phyloP scores from a whole-genome alignment of 768 basidiomycete genomes.

The Leccinum barrowsii region DNA sequence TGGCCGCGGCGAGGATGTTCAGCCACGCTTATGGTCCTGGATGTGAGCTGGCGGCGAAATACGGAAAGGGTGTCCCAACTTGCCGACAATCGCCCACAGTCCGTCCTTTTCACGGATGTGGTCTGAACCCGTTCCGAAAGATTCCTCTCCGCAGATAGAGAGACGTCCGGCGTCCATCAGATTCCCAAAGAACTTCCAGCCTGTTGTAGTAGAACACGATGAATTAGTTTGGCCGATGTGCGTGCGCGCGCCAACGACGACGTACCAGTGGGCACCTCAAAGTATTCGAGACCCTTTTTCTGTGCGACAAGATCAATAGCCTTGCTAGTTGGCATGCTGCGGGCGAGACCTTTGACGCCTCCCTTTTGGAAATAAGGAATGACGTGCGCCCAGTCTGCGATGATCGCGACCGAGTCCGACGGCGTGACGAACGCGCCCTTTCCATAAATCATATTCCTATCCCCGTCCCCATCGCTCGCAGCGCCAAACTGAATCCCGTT shows the following conservation, averaged over 20 bases:
- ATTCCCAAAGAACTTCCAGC: conserved; percentile 99
- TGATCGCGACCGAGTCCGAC: conserved; percentile 96
- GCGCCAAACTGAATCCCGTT: conserved; percentile 89
- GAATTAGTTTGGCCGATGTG: not conserved
- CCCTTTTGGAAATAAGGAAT: conserved; percentile 89
- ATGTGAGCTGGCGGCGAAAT: conserved; percentile 6
- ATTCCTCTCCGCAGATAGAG: conserved; percentile 98
- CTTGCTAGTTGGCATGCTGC: conserved; percentile 96
- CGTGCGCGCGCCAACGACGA: conserved; percentile 13
- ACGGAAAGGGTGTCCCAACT: conserved; percentile 27
- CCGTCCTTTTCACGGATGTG: conserved; percentile 99
- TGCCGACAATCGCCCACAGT: conserved; percentile 94
- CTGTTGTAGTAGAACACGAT: conserved; percentile 36
- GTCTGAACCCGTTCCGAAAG: conserved; percentile 99
- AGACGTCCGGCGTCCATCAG: conserved; percentile 98
- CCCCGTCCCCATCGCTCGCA: conserved; percentile 96
- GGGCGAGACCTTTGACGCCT: conserved; percentile 92
- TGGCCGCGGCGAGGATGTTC: conserved; percentile 91
- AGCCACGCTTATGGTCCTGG: conserved; percentile 71
- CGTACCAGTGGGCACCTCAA: conserved; percentile 94
- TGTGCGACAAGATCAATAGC: conserved; percentile 96
- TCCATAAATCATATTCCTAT: conserved; percentile 99
- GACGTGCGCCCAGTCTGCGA: conserved; percentile 91
- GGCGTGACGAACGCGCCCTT: conserved; percentile 98
- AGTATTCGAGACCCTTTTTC: conserved; percentile 88